phyloP scores from a whole-genome alignment of 2,329 filamentous ascomycete species.

The Leptoxyphium fumago region DNA sequence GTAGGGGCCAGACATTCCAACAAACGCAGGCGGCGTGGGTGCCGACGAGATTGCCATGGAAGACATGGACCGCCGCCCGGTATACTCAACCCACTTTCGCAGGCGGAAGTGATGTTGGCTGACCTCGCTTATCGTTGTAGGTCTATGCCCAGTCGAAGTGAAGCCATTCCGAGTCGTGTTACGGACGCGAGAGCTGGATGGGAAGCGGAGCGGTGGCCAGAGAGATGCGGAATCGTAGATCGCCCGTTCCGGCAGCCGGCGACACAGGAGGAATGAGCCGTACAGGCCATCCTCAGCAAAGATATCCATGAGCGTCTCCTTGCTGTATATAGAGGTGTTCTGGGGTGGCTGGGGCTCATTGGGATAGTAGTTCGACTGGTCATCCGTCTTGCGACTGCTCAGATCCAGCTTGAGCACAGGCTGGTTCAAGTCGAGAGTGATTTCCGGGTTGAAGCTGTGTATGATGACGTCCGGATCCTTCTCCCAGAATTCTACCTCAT shows the following conservation, averaged over 20 bases:
- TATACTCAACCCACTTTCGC: conserved; percentile 60
- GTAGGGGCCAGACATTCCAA: conserved; percentile 3
- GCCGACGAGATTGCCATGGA: conserved; percentile 2
- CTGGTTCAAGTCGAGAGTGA: conserved; percentile 59
- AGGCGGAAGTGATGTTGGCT: conserved; percentile 60
- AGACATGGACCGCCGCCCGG: conserved; percentile 16
- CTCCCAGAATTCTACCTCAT: conserved; percentile 48
- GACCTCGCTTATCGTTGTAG: conserved; percentile 42
- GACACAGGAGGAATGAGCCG: conserved; percentile 54
- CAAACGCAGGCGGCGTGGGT: conserved; percentile 5
- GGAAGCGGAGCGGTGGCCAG: conserved; percentile 65
- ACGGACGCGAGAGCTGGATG: conserved; percentile 43
- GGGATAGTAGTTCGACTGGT: conserved; percentile 8
- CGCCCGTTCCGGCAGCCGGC: conserved; percentile 30
- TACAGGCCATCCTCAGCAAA: conserved; percentile 34
- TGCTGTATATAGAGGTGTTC: conserved; percentile 22
- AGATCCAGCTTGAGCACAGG: conserved; percentile 40
- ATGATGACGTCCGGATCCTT: conserved; percentile 52
- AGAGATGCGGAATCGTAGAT: conserved; percentile 29
- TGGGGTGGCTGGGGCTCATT: conserved; percentile 7
- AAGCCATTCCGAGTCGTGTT: conserved; percentile 33
- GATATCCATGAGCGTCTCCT: conserved; percentile 38
- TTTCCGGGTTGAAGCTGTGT: conserved; percentile 54
- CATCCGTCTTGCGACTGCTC: conserved; percentile 10
- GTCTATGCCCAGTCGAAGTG: conserved; percentile 31